Base-by-base conservation (phyloP, 129 eudicot genomes). In the Oenanthe sinensis region DNA sequence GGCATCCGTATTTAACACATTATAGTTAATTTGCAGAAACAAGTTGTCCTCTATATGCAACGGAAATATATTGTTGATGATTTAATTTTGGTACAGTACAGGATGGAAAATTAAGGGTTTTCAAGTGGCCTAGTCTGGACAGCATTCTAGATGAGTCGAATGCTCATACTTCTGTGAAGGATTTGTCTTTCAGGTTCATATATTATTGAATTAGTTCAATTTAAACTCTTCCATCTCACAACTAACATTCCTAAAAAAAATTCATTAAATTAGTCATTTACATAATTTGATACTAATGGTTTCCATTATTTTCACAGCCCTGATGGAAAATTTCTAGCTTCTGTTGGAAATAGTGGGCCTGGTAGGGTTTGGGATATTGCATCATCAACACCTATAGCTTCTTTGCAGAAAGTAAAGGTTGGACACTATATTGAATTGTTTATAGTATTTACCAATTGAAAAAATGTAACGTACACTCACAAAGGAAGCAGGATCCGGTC, bases 61-160 rank as follows among this genome's bases (percentile, higher is more conserved):
- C 14, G 50, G 74, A 16, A n/a, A 26, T 22, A 44, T 20, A 37
- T 11, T 81, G 77, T 77, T 88, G 71, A 82, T 79, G 81, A 81
- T 81, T 67, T 28, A 26, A 36, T 81, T 82, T 74, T 88, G 85
- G 81, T 87, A 89, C 96, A 90, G 91, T 90, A 85, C 97, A 96
- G 99, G 99, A 96, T 89, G 99, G 99, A 79, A 92, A 90, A 80
- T 85, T 96, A 85, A 90, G 96, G 89, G 92, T 89, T 45, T 96
- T 90, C 79, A 92, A 96, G 90, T 96, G 99, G 99, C 99, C 99
- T 50, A 74, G 89, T 82, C 86, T 96, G 99, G 97, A 92, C 80
- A 54, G 78, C 72, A 48, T 82, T 74, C 81, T 96, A 60, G 85
- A 87, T 83, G 87, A 88, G 81, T 85, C 88, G 0, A 85, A 85